Percentiles rank a stretch among this genome's conserved stretches.
These are phyloP conservation scores for Alternaria angustiovoidea DNA, from an alignment of 2,329 filamentous ascomycete species.

Conservation along the genomic window DNA sequence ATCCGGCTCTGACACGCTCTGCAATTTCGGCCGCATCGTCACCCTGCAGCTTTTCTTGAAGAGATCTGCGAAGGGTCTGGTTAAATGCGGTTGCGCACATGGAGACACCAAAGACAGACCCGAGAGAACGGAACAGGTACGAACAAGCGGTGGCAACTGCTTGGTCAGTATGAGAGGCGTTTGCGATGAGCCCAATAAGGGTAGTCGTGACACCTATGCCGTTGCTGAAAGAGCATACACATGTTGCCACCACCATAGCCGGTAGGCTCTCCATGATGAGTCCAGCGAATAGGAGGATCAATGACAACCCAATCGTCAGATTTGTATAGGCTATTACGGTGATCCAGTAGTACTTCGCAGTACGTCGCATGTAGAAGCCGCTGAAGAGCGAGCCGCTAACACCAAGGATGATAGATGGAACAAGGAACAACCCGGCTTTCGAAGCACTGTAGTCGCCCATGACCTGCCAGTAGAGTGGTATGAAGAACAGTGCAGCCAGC, in stretches of 20 bases:
- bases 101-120: constrained; percentile 71
- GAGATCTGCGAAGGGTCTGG: constrained; percentile 66
- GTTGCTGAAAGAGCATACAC: constrained; percentile 62
- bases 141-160: constrained; percentile 80
- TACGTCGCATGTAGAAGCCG: constrained; percentile 73
- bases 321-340: constrained; percentile 66
- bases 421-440: constrained; percentile 68
- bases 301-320: constrained; percentile 63
- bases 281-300: constrained; percentile 67
- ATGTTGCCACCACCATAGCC: constrained; percentile 66
- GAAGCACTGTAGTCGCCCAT: constrained; percentile 71
- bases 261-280: constrained; percentile 58
- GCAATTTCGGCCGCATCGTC: constrained; percentile 72
- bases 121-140: constrained; percentile 81
- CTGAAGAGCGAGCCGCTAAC: constrained; percentile 71
- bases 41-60: constrained; percentile 63
- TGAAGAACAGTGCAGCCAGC: constrained; percentile 71
- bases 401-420: constrained; percentile 70
- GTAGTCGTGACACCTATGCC: constrained; percentile 73
- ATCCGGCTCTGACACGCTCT: constrained; percentile 71
- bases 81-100: constrained; percentile 76
- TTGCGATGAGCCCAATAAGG: constrained; percentile 75
- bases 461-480: constrained; percentile 82
- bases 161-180: constrained; percentile 71
- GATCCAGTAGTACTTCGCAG: constrained; percentile 75